Evolutionary conservation across 163 green algal species (phyloP), one percentile per base, ranked within the genome.

Genomic region (Prototheca stagnorum): DNA sequence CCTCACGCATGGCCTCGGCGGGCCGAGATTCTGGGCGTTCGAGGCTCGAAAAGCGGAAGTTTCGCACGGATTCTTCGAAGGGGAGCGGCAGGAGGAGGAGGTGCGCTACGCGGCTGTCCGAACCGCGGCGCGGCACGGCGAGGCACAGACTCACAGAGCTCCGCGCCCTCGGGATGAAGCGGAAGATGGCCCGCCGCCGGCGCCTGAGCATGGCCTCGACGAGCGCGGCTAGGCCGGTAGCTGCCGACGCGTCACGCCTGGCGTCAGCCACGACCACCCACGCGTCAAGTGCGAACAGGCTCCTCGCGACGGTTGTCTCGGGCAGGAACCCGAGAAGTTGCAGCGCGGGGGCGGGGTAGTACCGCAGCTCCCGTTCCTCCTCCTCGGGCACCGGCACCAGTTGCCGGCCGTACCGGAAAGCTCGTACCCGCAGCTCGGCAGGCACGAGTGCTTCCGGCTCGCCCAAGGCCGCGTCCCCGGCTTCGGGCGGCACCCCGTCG

Each of bases 341-440:
- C 35, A 54, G n/a, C 7, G 45, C 39, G 22, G 21, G 51, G 7
- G 39, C 15, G 2, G 35, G 21, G 15, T 27, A 14, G n/a, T 53
- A 60, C 5, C 15, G 12, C 5, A 49, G 28, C 5, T 36, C n/a
- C 35, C 20, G 5, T 36, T 43, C 27, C 35, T 44, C 23, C 25
- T 53, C 43, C 1, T 33, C 15, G 0, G 24, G 17, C 16, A 61
- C 21, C 3, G 45, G 45, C 27, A 61, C 37, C 27, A 49, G 39
- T 35, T 61, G 22, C 31, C 17, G n/a, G 26, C 53, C 53, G 36
- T 61, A 61, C 53, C 54, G 53, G n/a, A n/a, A n/a, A n/a, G n/a
- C n/a, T n/a, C n/a, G n/a, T n/a, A n/a, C n/a, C n/a, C n/a, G n/a
- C n/a, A n/a, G n/a, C n/a, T n/a, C n/a, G n/a, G n/a, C n/a, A n/a